A percentile compares a stretch with the other conserved stretches of the same genome.
Conservation (phyloP, 2,329 filamentous ascomycete genomes). For the Diaporthe sp. region DNA sequence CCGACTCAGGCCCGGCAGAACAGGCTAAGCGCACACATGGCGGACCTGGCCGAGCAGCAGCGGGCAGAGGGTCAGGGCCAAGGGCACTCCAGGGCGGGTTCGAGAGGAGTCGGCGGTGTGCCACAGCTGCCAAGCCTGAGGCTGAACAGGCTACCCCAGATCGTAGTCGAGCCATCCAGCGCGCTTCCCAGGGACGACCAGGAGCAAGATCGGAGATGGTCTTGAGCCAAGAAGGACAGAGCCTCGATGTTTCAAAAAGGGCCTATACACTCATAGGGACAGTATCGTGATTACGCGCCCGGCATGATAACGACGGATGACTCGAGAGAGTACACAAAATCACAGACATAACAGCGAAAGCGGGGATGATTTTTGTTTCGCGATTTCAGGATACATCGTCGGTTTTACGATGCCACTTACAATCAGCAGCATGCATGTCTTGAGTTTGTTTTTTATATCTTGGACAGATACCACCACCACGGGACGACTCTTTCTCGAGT, state of each 20-base stretch:
- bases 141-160: conserved; percentile 65
- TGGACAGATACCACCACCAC: conserved; percentile 26
- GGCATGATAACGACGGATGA: conserved; percentile 26
- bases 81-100: conserved; percentile 40
- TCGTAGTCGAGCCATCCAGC: conserved; percentile 70
- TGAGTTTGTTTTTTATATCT: not conserved
- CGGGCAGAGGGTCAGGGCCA: conserved; percentile 29
- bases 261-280: not conserved
- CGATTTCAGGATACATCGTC: conserved; percentile 4
- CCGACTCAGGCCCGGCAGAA: conserved; percentile 48
- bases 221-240: not conserved
- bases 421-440: conserved; percentile 15
- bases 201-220: conserved; percentile 17
- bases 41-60: conserved; percentile 45
- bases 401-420: conserved; percentile 9
- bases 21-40: conserved; percentile 51
- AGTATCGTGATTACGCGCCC: not conserved
- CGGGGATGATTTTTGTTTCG: not conserved
- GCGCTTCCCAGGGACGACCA: conserved; percentile 48
- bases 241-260: no score
- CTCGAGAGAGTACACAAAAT: conserved; percentile 2
- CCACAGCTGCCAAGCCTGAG: conserved; percentile 68
- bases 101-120: conserved; percentile 55
- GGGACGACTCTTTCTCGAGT: not conserved
- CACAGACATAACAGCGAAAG: not conserved